phyloP scores from a whole-genome alignment of 148 eudicot genomes.

The Hydrangea macrophylla region DNA sequence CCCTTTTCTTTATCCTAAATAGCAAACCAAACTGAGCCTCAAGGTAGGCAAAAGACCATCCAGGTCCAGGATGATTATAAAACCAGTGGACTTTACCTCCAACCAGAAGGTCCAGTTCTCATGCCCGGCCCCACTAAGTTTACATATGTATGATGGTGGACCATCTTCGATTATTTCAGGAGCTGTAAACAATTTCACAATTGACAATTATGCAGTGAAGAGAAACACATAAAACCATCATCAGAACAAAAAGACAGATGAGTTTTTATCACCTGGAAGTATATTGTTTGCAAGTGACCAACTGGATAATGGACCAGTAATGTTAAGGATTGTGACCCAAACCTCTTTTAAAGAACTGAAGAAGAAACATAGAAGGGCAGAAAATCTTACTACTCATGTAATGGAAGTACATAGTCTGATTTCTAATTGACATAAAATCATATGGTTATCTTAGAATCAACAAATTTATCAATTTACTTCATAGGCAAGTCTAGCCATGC shows the following conservation, averaged over 20 bases:
- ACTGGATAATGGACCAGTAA: constrained; percentile 83
- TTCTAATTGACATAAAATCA: background rate
- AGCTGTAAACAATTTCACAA: constrained; percentile 39
- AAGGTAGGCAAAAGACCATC: background rate
- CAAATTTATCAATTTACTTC: background rate
- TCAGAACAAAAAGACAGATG: background rate
- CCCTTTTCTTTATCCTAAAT: too few relatives aligned
- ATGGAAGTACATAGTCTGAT: background rate
- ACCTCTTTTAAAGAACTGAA: constrained; percentile 87
- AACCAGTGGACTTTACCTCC: constrained; percentile 53
- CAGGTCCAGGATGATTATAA: background rate
- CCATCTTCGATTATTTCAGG: constrained; percentile 61
- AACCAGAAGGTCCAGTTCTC: constrained; percentile 95
- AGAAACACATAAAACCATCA: background rate
- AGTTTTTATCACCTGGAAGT: constrained; percentile 54
- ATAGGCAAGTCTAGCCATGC: background rate
- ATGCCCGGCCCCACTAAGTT: constrained; percentile 73
- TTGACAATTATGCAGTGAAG: constrained; percentile 9
- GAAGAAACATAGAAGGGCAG: constrained; percentile 1
- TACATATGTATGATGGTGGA: constrained; percentile 81
- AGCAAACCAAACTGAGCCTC: background rate
- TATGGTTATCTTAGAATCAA: background rate
- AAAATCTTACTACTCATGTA: background rate
- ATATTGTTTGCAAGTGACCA: constrained; percentile 83
- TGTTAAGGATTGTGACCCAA: constrained; percentile 84